Evolutionary conservation across 768 basidiomycete genomes (phyloP), one percentile per base, ranked within the genome.

Genomic region (Kwoniella botswanensis): DNA sequence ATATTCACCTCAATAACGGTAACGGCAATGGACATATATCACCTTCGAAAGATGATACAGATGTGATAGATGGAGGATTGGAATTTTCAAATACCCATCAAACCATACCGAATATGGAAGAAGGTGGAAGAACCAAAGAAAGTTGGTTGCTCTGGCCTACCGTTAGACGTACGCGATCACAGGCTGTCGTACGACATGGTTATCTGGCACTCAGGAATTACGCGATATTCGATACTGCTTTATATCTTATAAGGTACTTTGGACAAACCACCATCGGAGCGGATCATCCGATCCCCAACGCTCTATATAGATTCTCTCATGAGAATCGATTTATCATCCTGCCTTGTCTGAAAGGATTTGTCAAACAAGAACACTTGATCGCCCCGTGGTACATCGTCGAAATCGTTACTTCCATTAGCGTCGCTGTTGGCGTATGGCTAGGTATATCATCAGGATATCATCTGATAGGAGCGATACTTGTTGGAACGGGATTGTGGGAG

Each of bases 361-460:
- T 29, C 24, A 17, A 21, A n/a, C 3, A 44, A 29, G 57, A 58
- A 21, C 54, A 24, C 9, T 29, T 70, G 7, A 24, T 29, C 12
- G 72, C 64, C 13, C 76, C 74, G 0, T 24, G n/a, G 17, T 69
- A 42, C 60, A 5, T 77, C 13, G 64, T 74, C 9, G 65, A 72
- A 43, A 6, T 74, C 17, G 41, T 57, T 12, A 59, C 69, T 18
- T 70, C 63, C 43, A 18, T 71, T 1, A 24, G 55, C n/a, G 53
- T 77, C 5, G 78, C 68, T 12, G 21, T 43, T 1, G 75, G 73
- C 10, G 69, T 79, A 13, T 75, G 70, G 68, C 56, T 68, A 29
- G 76, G 73, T n/a, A 70, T 81, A 21, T 26, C 46, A 3, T 22
- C 54, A 22, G 74, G 73, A 2, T 81, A 78, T 52, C 78, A 79